Percentiles rank a stretch among this genome's conserved stretches.
Conservation (phyloP, 345 rosid species). For the Kernera saxatilis region DNA sequence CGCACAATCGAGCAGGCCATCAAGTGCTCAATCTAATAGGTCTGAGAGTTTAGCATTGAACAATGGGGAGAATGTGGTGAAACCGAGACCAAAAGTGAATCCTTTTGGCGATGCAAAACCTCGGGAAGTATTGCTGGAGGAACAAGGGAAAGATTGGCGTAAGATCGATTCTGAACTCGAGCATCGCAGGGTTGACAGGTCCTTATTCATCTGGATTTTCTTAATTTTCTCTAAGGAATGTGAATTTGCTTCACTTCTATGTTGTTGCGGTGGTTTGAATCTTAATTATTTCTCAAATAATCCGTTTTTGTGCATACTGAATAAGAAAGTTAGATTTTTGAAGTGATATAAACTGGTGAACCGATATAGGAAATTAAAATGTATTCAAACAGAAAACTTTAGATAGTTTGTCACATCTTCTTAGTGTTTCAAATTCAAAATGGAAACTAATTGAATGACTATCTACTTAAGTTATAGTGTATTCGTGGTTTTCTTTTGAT, state of each 20-base stretch:
- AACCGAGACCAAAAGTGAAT: slow-evolving; percentile 77
- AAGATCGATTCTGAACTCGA: slow-evolving; percentile 87
- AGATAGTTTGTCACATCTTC: not conserved
- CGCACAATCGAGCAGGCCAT: slow-evolving; percentile 86
- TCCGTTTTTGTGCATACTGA: not conserved
- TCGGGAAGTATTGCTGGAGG: slow-evolving; percentile 80
- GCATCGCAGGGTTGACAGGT: slow-evolving; percentile 74
- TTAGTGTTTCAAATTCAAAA: not conserved
- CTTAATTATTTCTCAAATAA: not conserved
- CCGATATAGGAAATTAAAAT: not conserved
- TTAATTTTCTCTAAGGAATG: not conserved
- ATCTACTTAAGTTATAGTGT: not conserved
- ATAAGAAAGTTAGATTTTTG: not conserved
- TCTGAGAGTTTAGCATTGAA: slow-evolving; percentile 67
- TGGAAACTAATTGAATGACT: not conserved
- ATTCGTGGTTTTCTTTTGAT: not conserved
- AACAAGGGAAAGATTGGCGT: slow-evolving; percentile 90
- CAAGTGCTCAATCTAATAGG: slow-evolving; percentile 80
- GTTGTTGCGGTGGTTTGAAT: not conserved
- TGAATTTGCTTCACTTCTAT: not conserved
- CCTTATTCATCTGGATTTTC: slow-evolving; percentile 2
- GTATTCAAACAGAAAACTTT: not conserved
- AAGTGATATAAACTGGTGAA: not conserved
- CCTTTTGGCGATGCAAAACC: slow-evolving; percentile 98
- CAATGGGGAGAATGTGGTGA: slow-evolving; percentile 52